A percentile compares a stretch with the other conserved stretches of the same genome.
Evolutionary conservation across 768 basidiomycete species (phyloP).

Genomic region (Podaxis sp.): DNA sequence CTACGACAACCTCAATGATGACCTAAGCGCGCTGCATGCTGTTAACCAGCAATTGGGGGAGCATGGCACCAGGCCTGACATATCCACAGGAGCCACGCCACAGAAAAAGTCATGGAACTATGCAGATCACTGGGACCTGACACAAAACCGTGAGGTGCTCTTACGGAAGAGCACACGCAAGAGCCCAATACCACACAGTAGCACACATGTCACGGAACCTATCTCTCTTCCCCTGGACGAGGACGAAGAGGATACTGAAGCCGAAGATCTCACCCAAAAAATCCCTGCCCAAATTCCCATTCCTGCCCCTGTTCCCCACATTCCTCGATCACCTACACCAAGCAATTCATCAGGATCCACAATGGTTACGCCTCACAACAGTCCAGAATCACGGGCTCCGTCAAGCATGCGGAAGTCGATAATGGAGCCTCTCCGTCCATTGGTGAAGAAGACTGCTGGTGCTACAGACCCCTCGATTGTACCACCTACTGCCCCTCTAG

Average conservation of each 20-base stretch:
- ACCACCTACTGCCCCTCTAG: constrained; percentile 26
- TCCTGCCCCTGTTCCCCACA: not conserved
- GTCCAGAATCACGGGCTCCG: not conserved
- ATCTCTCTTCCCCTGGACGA: not conserved
- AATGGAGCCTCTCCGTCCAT: not conserved
- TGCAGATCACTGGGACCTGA: constrained; percentile 67
- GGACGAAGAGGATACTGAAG: not conserved
- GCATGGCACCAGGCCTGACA: constrained; percentile 59
- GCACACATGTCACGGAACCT: not conserved
- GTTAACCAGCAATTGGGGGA: constrained; percentile 48
- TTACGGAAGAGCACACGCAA: constrained; percentile 28
- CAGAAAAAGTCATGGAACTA: constrained; percentile 72
- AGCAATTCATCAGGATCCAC: constrained; percentile 3
- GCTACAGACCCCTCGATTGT: not conserved
- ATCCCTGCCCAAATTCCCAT: not conserved
- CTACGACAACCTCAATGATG: constrained; percentile 14
- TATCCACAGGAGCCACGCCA: constrained; percentile 70
- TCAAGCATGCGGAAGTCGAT: not conserved
- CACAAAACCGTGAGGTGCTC: constrained; percentile 56
- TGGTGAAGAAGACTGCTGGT: not conserved
- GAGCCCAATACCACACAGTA: constrained; percentile 17
- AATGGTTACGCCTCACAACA: not conserved
- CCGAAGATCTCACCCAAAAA: not conserved
- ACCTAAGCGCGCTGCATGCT: constrained; percentile 45
- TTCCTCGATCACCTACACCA: constrained; percentile 6